Evolutionary conservation across 1,284 basidiomycete genomes (phyloP), one percentile per base, ranked within the genome.

Genomic region (Hypsizygus ulmarius): DNA sequence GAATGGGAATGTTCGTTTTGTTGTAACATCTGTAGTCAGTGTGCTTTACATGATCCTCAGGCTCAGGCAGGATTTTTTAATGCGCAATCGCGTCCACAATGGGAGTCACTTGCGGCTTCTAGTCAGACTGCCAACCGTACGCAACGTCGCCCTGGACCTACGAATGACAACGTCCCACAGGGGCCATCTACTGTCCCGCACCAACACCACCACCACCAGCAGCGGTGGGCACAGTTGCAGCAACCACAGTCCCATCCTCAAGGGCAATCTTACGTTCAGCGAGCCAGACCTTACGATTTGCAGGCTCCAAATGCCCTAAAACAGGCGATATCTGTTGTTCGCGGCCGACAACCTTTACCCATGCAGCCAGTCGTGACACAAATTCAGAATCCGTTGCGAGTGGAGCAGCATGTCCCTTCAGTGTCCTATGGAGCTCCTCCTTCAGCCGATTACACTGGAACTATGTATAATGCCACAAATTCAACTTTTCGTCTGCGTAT

Each of bases 291-390:
- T 10, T 30, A 14, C 33, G 37, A 34, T 32, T 39, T 21, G 35
- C 42, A 27, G 12, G 7, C n/a, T 3, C n/a, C 25, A 15, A 12
- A 19, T 34, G 9, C 18, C 15, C 15, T 11, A 8, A 45, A 16
- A 18, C 48, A 50, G n/a, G 18, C 12, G 9, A 18, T 32, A n/a
- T 14, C 45, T 25, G 35, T 34, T 11, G 35, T 38, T 14, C 43
- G 39, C 27, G 16, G 29, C 30, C 50, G 47, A 25, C 55, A 52
- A 36, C 30, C 45, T 21, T 40, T 50, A 18, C 6, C 39, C 11
- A 49, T 50, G 50, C 48, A 45, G 30, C 50, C 46, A 1, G 39
- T 50, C 12, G 27, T 32, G 18, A 15, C 43, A 18, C 45, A 33
- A 16, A 16, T 15, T 9, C 16, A 36, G 6, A 27, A 51, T 11